Evolutionary conservation across 495 filamentous ascomycete genomes (phyloP), one percentile per base, ranked within the genome.

Genomic region (Acidiella bohemica): DNA sequence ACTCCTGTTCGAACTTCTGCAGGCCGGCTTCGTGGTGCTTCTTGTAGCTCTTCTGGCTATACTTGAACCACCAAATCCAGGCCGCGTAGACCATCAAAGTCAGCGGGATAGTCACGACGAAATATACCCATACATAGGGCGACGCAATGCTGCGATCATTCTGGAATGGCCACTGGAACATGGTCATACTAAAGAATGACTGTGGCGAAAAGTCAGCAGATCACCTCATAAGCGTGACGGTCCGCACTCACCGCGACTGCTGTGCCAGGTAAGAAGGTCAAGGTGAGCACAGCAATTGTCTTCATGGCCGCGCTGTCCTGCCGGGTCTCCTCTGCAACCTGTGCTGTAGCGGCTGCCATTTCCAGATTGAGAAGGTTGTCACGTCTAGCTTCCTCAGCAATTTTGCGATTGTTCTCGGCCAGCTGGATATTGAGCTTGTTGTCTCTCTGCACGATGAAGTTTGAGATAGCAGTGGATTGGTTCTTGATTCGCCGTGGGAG

Each of bases 261-360:
- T 6, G 52, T 52, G 8, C 49, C 52, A 16, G 52, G 52, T 2
- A 55, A 39, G 38, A 55, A 55, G 1, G 41, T 43, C 41, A 55
- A 27, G 0, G 52, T 55, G 5, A 55, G 25, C n/a, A 55, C 36
- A n/a, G 52, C 52, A 19, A 55, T 51, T 11, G 52, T 55, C 37
- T 55, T 55, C 52, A 55, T 55, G 13, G 52, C 43, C 11, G 49
- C 46, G 35, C 49, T 52, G 44, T 54, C 51, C 19, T 46, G 42
- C 18, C 47, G 23, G 1, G 47, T 51, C 34, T 51, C 42, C 22
- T 51, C 38, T 1, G 47, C 47, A 1, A 51, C 43, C 21, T 50
- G 47, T 13, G 47, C 47, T 16, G 47, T 51, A 14, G 47, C 36
- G 10, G 39, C 37, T 1, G 47, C 47, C 23, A 51, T 42, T 26